Evolutionary conservation across 2,329 filamentous ascomycete genomes (phyloP).

Genomic region (Alternaria arbusti): DNA sequence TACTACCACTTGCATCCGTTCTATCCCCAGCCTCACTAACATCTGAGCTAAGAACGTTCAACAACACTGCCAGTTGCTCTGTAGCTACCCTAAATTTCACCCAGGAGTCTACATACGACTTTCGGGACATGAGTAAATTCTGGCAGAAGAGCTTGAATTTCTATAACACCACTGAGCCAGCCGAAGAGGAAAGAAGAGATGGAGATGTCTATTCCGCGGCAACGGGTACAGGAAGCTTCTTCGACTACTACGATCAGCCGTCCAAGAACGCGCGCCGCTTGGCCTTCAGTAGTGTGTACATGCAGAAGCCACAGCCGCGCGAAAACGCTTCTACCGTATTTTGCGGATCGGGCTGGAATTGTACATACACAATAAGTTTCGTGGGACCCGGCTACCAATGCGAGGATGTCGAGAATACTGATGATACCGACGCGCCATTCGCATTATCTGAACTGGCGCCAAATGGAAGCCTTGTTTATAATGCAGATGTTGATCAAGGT

Average conservation of each 20-base stretch:
- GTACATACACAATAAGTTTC: constrained; percentile 45
- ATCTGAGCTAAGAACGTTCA: constrained; percentile 32
- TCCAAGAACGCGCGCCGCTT: constrained; percentile 43
- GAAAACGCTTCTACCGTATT: constrained; percentile 31
- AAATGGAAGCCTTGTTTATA: constrained; percentile 39
- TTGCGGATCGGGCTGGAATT: constrained; percentile 46
- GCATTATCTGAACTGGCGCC: constrained; percentile 41
- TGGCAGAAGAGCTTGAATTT: constrained; percentile 36
- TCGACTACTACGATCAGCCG: constrained; percentile 49
- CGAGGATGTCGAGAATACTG: constrained; percentile 29
- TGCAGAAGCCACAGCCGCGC: constrained; percentile 36
- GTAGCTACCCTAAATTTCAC: constrained; percentile 43
- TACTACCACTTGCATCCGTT: constrained; percentile 48
- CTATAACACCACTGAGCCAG: constrained; percentile 45
- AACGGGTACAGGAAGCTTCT: constrained; percentile 18
- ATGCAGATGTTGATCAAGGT: constrained; percentile 36
- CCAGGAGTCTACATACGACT: constrained; percentile 40
- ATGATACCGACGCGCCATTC: constrained; percentile 31
- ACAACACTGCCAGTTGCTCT: constrained; percentile 24
- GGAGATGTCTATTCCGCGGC: too few species aligned
- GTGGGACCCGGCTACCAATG: constrained; percentile 48
- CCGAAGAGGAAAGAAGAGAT: constrained; percentile 12
- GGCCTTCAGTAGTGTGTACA: constrained; percentile 40
- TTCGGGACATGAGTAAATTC: constrained; percentile 27
- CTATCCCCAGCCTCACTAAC: constrained; percentile 46